Percentiles rank a stretch among this genome's conserved stretches.
Evolutionary conservation across 495 filamentous ascomycete genomes (phyloP).

Genomic region (Aspergillus coremiiformis): DNA sequence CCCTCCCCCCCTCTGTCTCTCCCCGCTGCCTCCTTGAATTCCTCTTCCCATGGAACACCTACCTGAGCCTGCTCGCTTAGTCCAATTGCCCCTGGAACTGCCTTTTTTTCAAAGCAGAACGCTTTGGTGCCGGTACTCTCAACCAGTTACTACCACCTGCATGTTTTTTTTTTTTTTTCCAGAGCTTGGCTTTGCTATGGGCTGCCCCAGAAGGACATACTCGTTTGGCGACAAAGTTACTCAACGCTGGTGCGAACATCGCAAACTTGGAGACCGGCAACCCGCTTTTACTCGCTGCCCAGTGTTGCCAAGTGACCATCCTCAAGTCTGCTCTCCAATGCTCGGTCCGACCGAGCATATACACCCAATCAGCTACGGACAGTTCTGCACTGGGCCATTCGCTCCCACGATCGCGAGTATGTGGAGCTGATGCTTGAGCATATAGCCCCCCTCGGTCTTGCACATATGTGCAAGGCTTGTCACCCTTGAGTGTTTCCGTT

Average conservation of each 20-base stretch:
- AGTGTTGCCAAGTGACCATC: neutral
- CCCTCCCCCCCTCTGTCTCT: too few relatives aligned
- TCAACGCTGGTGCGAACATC: neutral
- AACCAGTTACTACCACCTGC: neutral
- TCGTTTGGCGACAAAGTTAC: neutral
- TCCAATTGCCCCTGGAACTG: neutral
- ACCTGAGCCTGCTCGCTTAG: too few relatives aligned
- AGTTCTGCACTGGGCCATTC: slow-evolving; percentile 3
- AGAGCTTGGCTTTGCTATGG: neutral
- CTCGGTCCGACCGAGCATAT: neutral
- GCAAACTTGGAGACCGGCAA: neutral
- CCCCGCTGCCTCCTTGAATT: too few relatives aligned
- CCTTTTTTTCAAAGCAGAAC: neutral
- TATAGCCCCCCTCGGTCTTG: neutral
- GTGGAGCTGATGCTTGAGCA: slow-evolving; percentile 4
- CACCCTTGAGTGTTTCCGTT: neutral
- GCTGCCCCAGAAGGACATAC: neutral
- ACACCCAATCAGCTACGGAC: neutral
- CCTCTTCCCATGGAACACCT: too few relatives aligned
- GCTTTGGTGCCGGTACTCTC: neutral
- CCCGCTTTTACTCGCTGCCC: slow-evolving; percentile 1
- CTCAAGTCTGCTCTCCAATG: slow-evolving; percentile 2
- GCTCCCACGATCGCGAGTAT: neutral
- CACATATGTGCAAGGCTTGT: neutral
- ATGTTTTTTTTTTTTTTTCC: neutral